These are phyloP conservation scores for Hortaea werneckii DNA, from an alignment of 2,329 filamentous ascomycete genomes.

Conservation along the genomic window DNA sequence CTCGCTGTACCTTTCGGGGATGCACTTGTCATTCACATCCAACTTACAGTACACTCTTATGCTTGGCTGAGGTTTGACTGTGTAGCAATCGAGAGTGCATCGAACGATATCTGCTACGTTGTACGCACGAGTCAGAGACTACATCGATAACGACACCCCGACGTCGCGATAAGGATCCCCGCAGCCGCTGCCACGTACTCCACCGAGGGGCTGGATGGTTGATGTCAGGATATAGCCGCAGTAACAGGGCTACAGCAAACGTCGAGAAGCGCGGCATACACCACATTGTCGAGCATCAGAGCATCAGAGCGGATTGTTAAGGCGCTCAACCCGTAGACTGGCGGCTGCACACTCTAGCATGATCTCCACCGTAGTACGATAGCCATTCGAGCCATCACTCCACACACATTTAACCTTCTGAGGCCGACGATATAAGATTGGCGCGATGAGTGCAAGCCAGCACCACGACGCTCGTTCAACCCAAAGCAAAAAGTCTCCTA, in stretches of 20 bases:
- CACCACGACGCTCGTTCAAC: constrained; percentile 8
- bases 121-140: not conserved
- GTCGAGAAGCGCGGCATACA: not conserved
- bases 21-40: not conserved
- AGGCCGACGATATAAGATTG: not conserved
- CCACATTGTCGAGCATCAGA: not conserved
- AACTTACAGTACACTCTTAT: not conserved
- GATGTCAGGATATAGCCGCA: not conserved
- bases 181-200: not conserved
- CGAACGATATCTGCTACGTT: not conserved
- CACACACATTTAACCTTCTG: too few species aligned
- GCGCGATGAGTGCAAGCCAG: constrained; percentile 5
- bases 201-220: not conserved
- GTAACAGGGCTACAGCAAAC: not conserved
- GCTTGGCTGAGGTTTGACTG: not conserved
- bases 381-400: not conserved
- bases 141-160: not conserved
- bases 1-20: not conserved
- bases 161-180: not conserved
- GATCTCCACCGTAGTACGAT: not conserved
- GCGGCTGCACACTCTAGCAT: not conserved
- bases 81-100: not conserved
- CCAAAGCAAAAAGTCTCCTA: constrained; percentile 12
- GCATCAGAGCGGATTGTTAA: not conserved
- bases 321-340: not conserved